Conservation (phyloP, 345 rosid genomes). For the Euphorbia tirucalli region DNA sequence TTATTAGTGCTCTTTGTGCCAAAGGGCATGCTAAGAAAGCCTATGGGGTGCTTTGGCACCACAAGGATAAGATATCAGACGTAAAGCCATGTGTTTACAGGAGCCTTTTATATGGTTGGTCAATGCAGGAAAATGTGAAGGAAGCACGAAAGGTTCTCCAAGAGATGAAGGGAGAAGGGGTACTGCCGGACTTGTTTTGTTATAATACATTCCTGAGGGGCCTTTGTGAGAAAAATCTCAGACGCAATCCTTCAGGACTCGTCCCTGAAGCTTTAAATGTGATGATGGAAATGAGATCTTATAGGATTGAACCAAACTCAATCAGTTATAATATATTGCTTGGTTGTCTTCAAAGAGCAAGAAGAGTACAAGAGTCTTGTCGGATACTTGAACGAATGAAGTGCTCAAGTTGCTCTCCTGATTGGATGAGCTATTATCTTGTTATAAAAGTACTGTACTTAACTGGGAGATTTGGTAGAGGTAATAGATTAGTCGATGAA, state of each 20-base stretch:
- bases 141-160: slow-evolving; percentile 67
- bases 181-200: slow-evolving; percentile 64
- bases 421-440: slow-evolving; percentile 76
- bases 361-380: slow-evolving; percentile 77
- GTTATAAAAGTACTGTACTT: slow-evolving; percentile 70
- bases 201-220: slow-evolving; percentile 70
- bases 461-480: slow-evolving; percentile 79
- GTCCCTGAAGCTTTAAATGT: slow-evolving; percentile 83
- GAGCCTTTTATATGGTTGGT: slow-evolving; percentile 74
- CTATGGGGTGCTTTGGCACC: slow-evolving; percentile 67
- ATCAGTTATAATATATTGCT: slow-evolving; percentile 74
- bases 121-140: slow-evolving; percentile 55
- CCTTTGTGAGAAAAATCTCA: slow-evolving; percentile 60
- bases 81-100: slow-evolving; percentile 50
- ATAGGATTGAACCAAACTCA: slow-evolving; percentile 51
- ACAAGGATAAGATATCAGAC: slow-evolving; percentile 49
- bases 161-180: slow-evolving; percentile 65
- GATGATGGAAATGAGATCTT: slow-evolving; percentile 81
- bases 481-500: slow-evolving; percentile 67
- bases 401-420: slow-evolving; percentile 51
- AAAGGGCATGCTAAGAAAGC: slow-evolving; percentile 85
- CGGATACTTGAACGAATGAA: slow-evolving; percentile 68
- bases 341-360: slow-evolving; percentile 65
- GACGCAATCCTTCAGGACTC: slow-evolving; percentile 71
- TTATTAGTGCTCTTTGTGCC: slow-evolving; percentile 65